These are phyloP conservation scores for Henckelia pumila DNA, from an alignment of 257 asterid genomes.

Conservation along the genomic window DNA sequence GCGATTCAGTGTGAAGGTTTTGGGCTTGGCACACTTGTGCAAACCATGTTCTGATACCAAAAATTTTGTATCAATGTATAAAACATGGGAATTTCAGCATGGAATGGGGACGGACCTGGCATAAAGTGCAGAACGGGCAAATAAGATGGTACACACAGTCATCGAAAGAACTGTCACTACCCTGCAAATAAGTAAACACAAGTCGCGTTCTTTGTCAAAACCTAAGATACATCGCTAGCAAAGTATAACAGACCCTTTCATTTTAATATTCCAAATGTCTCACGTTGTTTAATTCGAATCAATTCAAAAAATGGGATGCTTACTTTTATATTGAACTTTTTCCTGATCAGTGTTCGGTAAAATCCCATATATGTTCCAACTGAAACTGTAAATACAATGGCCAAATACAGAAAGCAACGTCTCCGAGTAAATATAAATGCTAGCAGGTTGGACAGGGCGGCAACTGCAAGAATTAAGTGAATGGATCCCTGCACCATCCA, in stretches of 20 bases:
- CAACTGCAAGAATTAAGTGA: constrained; percentile 41
- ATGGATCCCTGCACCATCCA: constrained; percentile 66
- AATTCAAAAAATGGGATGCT: constrained; percentile 23
- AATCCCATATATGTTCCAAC: constrained; percentile 67
- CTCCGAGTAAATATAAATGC: constrained; percentile 58
- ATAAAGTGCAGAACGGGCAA: constrained; percentile 90
- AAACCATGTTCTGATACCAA: neutral
- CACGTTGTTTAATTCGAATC: neutral
- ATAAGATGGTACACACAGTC: constrained; percentile 76
- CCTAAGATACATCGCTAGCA: neutral
- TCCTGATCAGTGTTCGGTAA: constrained; percentile 66
- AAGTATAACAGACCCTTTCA: neutral
- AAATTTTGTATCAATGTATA: neutral
- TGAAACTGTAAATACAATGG: constrained; percentile 46
- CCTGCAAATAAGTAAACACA: constrained; percentile 51
- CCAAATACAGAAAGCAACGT: constrained; percentile 59
- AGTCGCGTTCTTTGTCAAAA: constrained; percentile 17
- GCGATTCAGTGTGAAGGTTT: neutral
- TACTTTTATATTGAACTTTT: constrained; percentile 82
- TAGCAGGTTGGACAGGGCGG: constrained; percentile 49
- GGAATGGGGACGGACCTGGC: constrained; percentile 58
- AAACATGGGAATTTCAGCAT: neutral
- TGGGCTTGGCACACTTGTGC: neutral
- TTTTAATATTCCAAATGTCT: neutral
- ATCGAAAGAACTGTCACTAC: constrained; percentile 58